Evolutionary conservation across 805 yeast species (phyloP), one percentile per base, ranked within the genome.

Genomic region (Metschnikowia vanudenii): DNA sequence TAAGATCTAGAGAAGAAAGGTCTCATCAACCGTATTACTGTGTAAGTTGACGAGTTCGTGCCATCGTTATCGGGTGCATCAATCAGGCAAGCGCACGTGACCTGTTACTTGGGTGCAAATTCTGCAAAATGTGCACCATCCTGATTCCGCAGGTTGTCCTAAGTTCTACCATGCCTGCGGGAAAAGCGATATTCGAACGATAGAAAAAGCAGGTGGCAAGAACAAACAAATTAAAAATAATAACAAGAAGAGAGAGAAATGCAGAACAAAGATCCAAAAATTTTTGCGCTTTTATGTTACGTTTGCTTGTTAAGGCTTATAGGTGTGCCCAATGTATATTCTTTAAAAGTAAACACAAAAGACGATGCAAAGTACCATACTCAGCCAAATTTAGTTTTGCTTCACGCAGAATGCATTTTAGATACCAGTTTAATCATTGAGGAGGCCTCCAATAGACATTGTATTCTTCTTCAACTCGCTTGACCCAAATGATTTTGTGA

Each of bases 381-480:
- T 34, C 8, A 19, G 19, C 22, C 37, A 16, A 14, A 34, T 34
- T 17, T 17, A 34, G 28, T 26, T 20, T 20, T 20, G 4, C 16
- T 29, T 29, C 31, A 4, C 31, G 5, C 31, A 4, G 13, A 6
- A 11, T 29, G 13, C 14, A n/a, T 29, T 29, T 29, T 10, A 30
- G 12, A 26, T 22, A 8, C 28, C 9, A 8, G 9, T 32, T 19
- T 22, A 46, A 22, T 61, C 67, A 49, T 72, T 72, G 35, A 72
- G 63, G 34, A 71, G 50, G 4, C 75, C 74, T 4, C 72, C 72
- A 31, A 72, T 70, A 12, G 76, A 71, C 58, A 68, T 62, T 11
- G 60, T 56, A 5, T 57, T 56, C 17, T 51, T 57, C 34, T 53
- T 54, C 18, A 53, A 38, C 20, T 32, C 41, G 41, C 41, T 46